Base-by-base conservation (phyloP, 2,329 filamentous ascomycete species). In the Aureobasidium sp. region DNA sequence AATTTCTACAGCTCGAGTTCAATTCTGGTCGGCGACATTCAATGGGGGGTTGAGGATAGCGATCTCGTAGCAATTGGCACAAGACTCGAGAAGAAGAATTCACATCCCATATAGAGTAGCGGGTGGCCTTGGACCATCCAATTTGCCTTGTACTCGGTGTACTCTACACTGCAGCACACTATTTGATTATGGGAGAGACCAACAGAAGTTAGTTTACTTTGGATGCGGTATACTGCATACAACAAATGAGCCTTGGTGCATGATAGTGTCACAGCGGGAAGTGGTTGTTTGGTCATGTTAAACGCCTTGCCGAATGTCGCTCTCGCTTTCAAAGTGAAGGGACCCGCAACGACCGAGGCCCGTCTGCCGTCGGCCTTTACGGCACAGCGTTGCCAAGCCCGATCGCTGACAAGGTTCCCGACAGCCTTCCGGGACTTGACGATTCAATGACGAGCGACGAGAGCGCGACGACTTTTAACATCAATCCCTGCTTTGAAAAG, bases 271-370 rank as follows among this genome's bases (percentile, higher is more conserved):
- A 55, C 37, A 42, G 31, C 6, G 31, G 8, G n/a, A 9, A 9
- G 36, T 53, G n/a, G 51, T 20, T 31, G 51, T 55, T 55, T 55
- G 51, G 51, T 55, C 51, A 42, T 55, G 51, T 42, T n/a, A n/a
- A 42, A 41, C 37, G 37, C 51, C 51, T 55, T 55, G 36, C 51
- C 51, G 37, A 55, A 29, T 47, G 44, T 27, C 14, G 15, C 45
- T 25, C 27, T 14, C 45, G 6, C 45, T 48, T 48, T 15, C 9
- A 27, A 29, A 48, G 25, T 29, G 27, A 48, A 48, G 15, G 27
- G 27, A 15, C 15, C 25, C 45, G 27, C 15, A 42, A n/a, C 20
- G 51, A 20, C 14, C 49, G 37, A 20, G 37, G 51, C 36, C n/a
- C 20, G 25, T 29, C 27, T 31, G 17, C 5, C 25, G 3, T 31